These are phyloP conservation scores for Quercus mongolica DNA, from an alignment of 306 rosid species.

Conservation along the genomic window DNA sequence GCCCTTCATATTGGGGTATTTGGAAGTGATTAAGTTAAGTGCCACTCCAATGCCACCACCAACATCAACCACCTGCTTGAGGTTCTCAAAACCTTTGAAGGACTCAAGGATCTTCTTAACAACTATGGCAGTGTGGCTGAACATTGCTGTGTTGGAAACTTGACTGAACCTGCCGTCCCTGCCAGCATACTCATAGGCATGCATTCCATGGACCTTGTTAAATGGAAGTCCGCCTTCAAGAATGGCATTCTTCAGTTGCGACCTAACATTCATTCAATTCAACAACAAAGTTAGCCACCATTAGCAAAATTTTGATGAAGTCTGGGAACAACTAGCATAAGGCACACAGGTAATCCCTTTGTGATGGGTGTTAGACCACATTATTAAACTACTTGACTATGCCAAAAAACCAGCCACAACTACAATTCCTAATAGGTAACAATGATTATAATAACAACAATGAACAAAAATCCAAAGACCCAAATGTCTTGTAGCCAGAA, in stretches of 20 bases:
- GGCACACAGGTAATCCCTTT: no score
- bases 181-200: conserved; percentile 31
- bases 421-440: no score
- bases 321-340: no score
- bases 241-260: conserved; percentile 36
- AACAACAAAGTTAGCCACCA: neutral
- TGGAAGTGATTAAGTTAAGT: conserved; percentile 45
- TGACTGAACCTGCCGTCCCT: conserved; percentile 35
- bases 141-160: conserved; percentile 51
- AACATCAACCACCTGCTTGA: conserved; percentile 52
- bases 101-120: conserved; percentile 31
- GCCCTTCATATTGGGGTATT: conserved; percentile 46
- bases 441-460: no score
- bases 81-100: conserved; percentile 42
- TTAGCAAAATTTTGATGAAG: no score
- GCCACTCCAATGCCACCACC: conserved; percentile 57
- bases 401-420: no score
- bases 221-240: conserved; percentile 49
- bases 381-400: no score
- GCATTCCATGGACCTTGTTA: conserved; percentile 35
- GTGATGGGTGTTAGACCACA: no score
- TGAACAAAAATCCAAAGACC: no score
- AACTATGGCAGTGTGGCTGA: conserved; percentile 29
- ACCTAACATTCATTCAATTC: conserved; percentile 24
- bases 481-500: no score